phyloP scores from a whole-genome alignment of 768 basidiomycete species.

The Boletus pseudo-olivaceus region DNA sequence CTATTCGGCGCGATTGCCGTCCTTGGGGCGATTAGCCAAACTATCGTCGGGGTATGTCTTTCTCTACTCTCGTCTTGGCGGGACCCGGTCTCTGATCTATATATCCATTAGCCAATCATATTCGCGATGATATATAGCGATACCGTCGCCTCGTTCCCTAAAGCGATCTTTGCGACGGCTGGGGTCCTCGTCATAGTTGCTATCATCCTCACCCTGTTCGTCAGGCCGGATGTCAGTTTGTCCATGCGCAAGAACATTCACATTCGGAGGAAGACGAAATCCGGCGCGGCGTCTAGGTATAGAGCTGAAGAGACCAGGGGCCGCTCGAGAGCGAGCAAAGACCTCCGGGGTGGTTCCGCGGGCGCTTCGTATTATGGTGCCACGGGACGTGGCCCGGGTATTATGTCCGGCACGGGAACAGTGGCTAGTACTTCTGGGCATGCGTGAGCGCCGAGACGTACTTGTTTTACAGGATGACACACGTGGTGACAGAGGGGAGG shows the following conservation, averaged over 20 bases:
- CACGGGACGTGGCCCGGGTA: conserved; percentile 5
- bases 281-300: conserved; percentile 1
- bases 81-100: conserved; percentile 6
- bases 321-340: conserved; percentile 38
- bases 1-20: conserved; percentile 73
- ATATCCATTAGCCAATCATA: conserved; percentile 52
- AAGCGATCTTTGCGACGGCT: conserved; percentile 64
- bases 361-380: conserved; percentile 21
- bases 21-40: conserved; percentile 61
- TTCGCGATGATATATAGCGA: conserved; percentile 65
- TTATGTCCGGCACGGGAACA: conserved; percentile 1
- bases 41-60: conserved; percentile 45
- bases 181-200: conserved; percentile 50
- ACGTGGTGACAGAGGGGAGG: not conserved
- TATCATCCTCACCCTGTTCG: conserved; percentile 43
- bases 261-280: conserved; percentile 6
- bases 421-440: conserved; percentile 6
- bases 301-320: conserved; percentile 17
- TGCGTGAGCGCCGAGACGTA: not conserved
- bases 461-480: not conserved
- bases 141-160: conserved; percentile 62
- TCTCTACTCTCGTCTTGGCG: not conserved
- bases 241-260: conserved; percentile 15
- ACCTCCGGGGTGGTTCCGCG: conserved; percentile 34
- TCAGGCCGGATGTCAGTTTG: conserved; percentile 34